These are phyloP conservation scores for Castanea mollissima DNA, from an alignment of 306 rosid species.

Conservation along the genomic window DNA sequence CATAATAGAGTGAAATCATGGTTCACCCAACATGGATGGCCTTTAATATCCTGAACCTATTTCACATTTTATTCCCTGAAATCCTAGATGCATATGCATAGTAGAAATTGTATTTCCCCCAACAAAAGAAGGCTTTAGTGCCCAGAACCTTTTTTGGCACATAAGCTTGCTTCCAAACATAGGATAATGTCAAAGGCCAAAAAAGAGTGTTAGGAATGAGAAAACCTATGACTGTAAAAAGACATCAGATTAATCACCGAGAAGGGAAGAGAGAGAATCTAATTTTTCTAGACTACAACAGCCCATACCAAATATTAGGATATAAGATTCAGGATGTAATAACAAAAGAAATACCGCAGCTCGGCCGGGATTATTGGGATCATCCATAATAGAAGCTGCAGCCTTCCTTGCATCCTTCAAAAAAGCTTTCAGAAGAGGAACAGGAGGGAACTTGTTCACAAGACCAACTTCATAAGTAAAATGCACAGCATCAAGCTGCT, in stretches of 20 bases:
- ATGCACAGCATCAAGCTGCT: slow-evolving; percentile 99
- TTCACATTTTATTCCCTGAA: not conserved
- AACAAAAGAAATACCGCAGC: slow-evolving; percentile 64
- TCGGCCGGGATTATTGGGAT: slow-evolving; percentile 84
- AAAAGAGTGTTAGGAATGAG: not conserved
- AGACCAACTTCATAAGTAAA: slow-evolving; percentile 92
- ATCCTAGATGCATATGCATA: not conserved
- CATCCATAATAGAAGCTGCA: slow-evolving; percentile 87
- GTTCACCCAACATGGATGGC: not conserved
- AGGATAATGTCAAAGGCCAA: not conserved
- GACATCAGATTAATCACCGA: not conserved
- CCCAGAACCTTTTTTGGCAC: not conserved
- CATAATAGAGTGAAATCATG: not conserved
- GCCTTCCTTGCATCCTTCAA: slow-evolving; percentile 93
- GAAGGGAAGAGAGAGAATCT: not conserved
- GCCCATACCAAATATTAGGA: not conserved
- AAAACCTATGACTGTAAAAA: slow-evolving; percentile 1
- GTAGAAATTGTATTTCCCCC: not conserved
- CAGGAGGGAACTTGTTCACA: slow-evolving; percentile 80
- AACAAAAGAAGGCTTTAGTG: not conserved
- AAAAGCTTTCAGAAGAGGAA: slow-evolving; percentile 81
- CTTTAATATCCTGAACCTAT: not conserved
- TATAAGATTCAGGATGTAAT: not conserved
- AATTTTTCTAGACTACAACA: not conserved
- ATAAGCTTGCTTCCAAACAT: not conserved